Conservation (phyloP, 139 green algal genomes). For the Chlamydomonas sp. region DNA sequence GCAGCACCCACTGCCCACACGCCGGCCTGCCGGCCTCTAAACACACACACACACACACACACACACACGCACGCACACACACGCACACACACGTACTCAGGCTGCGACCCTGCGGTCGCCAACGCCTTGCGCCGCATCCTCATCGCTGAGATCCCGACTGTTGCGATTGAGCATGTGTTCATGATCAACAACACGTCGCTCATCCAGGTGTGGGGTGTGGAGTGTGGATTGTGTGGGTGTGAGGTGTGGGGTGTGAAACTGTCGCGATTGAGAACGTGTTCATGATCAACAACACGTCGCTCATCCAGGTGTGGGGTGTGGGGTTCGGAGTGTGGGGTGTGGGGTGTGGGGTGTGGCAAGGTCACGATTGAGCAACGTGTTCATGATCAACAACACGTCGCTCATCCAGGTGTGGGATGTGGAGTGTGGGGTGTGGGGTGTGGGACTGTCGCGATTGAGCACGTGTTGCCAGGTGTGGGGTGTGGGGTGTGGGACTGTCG, state of each 20-base stretch:
- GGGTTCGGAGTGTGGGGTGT: too few species aligned
- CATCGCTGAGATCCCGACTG: constrained; percentile 89
- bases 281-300: constrained; percentile 91
- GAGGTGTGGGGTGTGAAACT: too few species aligned
- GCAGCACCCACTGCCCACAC: too few species aligned
- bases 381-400: constrained; percentile 81
- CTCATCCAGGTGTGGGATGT: constrained; percentile 83
- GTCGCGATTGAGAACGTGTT: constrained; percentile 97
- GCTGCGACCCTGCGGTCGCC: constrained; percentile 66
- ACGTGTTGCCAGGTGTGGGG: too few species aligned
- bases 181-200: constrained; percentile 95
- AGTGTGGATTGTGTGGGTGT: too few species aligned
- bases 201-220: constrained; percentile 79
- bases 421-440: too few species aligned
- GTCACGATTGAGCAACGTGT: too few species aligned
- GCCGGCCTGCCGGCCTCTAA: too few species aligned
- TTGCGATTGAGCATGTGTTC: constrained; percentile 98
- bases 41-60: constrained; percentile 5
- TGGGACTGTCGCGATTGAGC: too few species aligned
- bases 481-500: too few species aligned
- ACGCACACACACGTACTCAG: constrained; percentile 5
- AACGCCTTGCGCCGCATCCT: constrained; percentile 93
- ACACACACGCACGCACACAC: neutral
- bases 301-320: constrained; percentile 84
- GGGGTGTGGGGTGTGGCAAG: too few species aligned